Conservation (phyloP, 352 stramenopile genomes). For the Thraustotheca clavata region DNA sequence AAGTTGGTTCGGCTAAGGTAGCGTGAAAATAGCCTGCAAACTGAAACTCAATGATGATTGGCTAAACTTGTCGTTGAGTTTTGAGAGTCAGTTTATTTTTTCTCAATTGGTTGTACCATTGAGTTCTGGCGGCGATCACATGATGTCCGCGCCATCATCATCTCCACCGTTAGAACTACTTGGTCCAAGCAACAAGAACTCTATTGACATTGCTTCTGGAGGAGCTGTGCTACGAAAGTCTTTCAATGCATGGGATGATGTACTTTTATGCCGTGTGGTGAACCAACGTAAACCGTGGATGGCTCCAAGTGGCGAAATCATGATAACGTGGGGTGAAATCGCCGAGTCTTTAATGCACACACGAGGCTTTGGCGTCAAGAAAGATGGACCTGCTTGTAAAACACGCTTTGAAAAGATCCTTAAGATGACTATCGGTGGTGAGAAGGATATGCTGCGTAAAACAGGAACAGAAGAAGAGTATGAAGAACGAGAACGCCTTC, state of each 20-base stretch:
- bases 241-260: slow-evolving; percentile 15
- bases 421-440: slow-evolving; percentile 13
- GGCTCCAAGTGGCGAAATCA: slow-evolving; percentile 16
- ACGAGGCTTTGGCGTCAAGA: slow-evolving; percentile 7
- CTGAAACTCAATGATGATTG: neutral
- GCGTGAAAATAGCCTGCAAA: too few species aligned
- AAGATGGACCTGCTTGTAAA: slow-evolving; percentile 21
- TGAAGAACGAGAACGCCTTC: slow-evolving; percentile 14
- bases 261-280: slow-evolving; percentile 11
- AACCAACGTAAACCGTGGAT: slow-evolving; percentile 18
- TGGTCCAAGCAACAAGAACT: neutral
- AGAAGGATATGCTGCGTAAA: slow-evolving; percentile 16
- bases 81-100: neutral
- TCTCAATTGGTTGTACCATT: slow-evolving; percentile 19
- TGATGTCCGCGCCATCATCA: neutral
- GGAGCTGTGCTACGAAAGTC: slow-evolving; percentile 9
- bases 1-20: too few species aligned
- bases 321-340: slow-evolving; percentile 14
- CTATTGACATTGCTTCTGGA: neutral
- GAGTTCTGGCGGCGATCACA: neutral
- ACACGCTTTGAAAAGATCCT: slow-evolving; percentile 22
- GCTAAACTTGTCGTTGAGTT: slow-evolving; percentile 1
- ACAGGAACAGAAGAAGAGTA: slow-evolving; percentile 16
- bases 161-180: neutral
- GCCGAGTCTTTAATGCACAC: slow-evolving; percentile 11